Conservation (phyloP, 345 rosid species). For the Aquilaria sinensis region DNA sequence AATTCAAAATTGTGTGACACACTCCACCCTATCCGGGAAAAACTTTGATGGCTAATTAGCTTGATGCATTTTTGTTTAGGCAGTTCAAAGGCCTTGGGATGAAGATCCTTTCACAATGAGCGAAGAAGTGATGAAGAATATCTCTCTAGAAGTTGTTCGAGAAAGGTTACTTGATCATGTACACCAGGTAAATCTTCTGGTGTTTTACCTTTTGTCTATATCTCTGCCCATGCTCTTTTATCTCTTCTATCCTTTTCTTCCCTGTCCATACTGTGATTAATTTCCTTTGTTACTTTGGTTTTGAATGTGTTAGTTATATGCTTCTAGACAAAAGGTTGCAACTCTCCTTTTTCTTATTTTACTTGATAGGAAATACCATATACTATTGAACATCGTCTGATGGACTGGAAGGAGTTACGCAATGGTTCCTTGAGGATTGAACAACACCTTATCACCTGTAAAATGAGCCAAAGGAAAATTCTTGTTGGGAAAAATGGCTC, state of each 20-base stretch:
- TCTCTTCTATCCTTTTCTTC: background rate
- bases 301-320: background rate
- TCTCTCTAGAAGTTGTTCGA: slow-evolving; percentile 84
- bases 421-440: slow-evolving; percentile 90
- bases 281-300: background rate
- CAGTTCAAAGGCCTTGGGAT: slow-evolving; percentile 91
- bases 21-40: too few relatives aligned
- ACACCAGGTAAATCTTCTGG: slow-evolving; percentile 61
- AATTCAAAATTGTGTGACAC: too few relatives aligned
- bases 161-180: slow-evolving; percentile 83
- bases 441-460: slow-evolving; percentile 70
- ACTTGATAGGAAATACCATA: slow-evolving; percentile 67
- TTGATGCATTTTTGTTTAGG: slow-evolving; percentile 35
- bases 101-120: slow-evolving; percentile 78
- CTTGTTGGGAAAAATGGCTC: slow-evolving; percentile 89
- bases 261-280: background rate
- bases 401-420: slow-evolving; percentile 79
- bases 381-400: slow-evolving; percentile 68
- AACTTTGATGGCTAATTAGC: slow-evolving; percentile 10
- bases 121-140: slow-evolving; percentile 83
- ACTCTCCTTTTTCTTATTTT: slow-evolving; percentile 11
- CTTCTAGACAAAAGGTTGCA: background rate
- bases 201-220: background rate
- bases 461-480: slow-evolving; percentile 84
- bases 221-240: too few relatives aligned